A percentile compares a stretch with the other conserved stretches of the same genome.
Evolutionary conservation across 139 green algal species (phyloP).

Genomic region (Microglena sp.): DNA sequence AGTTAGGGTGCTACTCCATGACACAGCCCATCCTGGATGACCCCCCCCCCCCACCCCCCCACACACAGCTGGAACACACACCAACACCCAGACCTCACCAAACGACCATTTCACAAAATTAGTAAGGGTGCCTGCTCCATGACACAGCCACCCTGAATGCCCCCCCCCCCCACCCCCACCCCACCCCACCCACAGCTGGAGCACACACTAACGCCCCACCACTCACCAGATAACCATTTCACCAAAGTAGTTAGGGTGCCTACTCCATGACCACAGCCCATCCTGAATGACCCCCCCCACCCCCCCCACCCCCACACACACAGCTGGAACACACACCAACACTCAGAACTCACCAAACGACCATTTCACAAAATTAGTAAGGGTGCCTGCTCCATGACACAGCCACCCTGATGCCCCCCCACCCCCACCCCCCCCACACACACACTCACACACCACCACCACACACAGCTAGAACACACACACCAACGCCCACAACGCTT

Average conservation of each 20-base stretch:
- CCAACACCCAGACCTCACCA: constrained; percentile 53
- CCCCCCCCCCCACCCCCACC: not conserved
- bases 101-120: constrained; percentile 25
- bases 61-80: constrained; percentile 39
- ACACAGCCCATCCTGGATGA: no score
- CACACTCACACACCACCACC: no score
- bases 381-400: constrained; percentile 41
- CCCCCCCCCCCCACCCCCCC: no score
- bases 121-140: constrained; percentile 28
- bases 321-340: constrained; percentile 53
- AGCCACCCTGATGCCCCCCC: constrained; percentile 35
- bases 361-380: constrained; percentile 30
- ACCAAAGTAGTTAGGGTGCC: constrained; percentile 85
- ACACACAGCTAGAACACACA: not conserved
- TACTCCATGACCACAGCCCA: constrained; percentile 58
- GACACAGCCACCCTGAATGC: constrained; percentile 59
- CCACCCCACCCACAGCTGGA: not conserved
- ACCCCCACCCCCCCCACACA: not conserved
- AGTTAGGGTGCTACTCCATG: no score
- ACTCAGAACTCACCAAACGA: constrained; percentile 46
- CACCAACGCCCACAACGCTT: constrained; percentile 8
- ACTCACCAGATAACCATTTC: constrained; percentile 64
- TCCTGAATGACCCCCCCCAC: constrained; percentile 66
- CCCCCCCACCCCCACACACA: not conserved
- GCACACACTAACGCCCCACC: constrained; percentile 6